Conservation (phyloP, 129 eudicot genomes). For the Ambrosia trifida region DNA sequence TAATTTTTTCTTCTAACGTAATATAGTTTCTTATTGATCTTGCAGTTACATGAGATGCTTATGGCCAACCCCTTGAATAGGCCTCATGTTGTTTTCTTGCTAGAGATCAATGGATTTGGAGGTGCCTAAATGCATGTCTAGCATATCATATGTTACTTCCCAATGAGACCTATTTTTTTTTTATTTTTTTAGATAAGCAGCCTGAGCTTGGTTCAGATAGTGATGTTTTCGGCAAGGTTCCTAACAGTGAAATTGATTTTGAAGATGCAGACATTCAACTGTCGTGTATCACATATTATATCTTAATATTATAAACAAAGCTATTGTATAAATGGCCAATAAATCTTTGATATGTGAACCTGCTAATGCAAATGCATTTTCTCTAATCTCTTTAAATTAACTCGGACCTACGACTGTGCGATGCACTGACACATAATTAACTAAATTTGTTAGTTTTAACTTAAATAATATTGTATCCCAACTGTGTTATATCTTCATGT, state of each 20-base stretch:
- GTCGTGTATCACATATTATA: constrained; percentile 41
- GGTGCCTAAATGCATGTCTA: constrained; percentile 40
- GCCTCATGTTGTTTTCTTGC: constrained; percentile 72
- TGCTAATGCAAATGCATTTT: constrained; percentile 60
- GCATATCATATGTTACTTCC: background rate
- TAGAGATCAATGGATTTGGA: constrained; percentile 65
- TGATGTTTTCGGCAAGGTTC: constrained; percentile 26
- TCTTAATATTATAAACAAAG: background rate
- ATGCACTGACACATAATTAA: constrained; percentile 53
- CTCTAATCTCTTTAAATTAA: constrained; percentile 61
- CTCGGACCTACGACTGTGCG: constrained; percentile 38
- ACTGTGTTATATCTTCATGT: background rate
- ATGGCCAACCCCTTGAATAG: constrained; percentile 79
- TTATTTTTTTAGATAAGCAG: background rate
- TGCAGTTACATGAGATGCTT: constrained; percentile 87
- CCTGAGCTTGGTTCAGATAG: too few species aligned
- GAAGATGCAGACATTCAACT: constrained; percentile 58
- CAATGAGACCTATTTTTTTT: background rate
- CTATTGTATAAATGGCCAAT: constrained; percentile 1
- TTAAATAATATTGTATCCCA: constrained; percentile 6
- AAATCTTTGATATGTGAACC: background rate
- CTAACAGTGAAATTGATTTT: constrained; percentile 46
- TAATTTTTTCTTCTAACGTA: background rate
- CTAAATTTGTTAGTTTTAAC: constrained; percentile 60
- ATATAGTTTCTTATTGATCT: constrained; percentile 17